Evolutionary conservation across 768 basidiomycete genomes (phyloP), one percentile per base, ranked within the genome.

Genomic region (Xerocomellus amylosporus): DNA sequence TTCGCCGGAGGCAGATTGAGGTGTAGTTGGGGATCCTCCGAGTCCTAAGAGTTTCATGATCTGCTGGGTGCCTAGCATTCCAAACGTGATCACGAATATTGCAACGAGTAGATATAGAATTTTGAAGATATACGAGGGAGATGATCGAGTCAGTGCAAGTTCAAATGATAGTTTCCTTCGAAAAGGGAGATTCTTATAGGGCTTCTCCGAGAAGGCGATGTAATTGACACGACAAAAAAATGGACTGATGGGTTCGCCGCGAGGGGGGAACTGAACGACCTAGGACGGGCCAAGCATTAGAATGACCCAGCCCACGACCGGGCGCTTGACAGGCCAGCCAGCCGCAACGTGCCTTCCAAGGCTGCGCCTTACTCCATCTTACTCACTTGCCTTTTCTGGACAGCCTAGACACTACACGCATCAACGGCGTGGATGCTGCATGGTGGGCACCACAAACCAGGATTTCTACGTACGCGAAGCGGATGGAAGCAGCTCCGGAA

Each of bases 11-110:
- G 58, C n/a, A 14, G 68, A 51, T 24, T 59, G 69, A 37, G 66
- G 57, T 28, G 61, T 55, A 26, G 63, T 55, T 34, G 69, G 63
- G 30, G 66, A 68, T 47, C 60, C 59, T 42, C 71, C 66, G 34
- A 71, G 56, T 45, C 67, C 63, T 57, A 68, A 60, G 37, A 72
- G 54, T 43, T 49, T 72, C 71, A 69, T 67, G 64, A 72, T 63
- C 54, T 64, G 63, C 45, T 64, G 71, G 34, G 64, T 55, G 58
- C 71, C 64, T 58, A 72, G 58, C 69, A 71, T 72, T 50, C 67
- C 66, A 44, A 69, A 48, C 42, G 54, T 33, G 38, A 71, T 49
- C 48, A 62, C 58, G 28, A 61, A 49, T 41, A 63, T 47, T 38
- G 53, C 55, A 46, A 20, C 37, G 30, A 71, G 43, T 51, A 68